Evolutionary conservation across 345 rosid genomes (phyloP).

Genomic region (Salix koriyanagi): DNA sequence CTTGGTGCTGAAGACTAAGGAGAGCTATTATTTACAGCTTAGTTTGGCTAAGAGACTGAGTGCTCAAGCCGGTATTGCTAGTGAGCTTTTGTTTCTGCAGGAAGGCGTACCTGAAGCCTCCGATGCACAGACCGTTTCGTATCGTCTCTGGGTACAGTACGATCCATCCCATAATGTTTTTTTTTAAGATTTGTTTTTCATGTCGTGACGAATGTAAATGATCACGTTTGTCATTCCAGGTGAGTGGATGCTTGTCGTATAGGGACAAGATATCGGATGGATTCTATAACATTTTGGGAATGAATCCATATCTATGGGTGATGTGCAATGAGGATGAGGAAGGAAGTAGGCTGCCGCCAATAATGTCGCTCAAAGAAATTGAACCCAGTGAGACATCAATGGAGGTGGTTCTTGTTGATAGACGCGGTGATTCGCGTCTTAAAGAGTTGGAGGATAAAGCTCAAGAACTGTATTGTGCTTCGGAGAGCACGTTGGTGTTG

Average conservation of each 20-base stretch:
- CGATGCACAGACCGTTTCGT: constrained; percentile 60
- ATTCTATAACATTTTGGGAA: constrained; percentile 85
- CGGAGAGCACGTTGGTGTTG: constrained; percentile 60
- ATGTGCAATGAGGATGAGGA: constrained; percentile 76
- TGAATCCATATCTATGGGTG: constrained; percentile 90
- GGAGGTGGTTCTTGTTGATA: constrained; percentile 86
- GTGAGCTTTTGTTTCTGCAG: constrained; percentile 38
- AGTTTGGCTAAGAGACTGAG: constrained; percentile 70
- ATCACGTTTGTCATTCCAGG: constrained; percentile 37
- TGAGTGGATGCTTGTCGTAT: constrained; percentile 86
- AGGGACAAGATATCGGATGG: constrained; percentile 84
- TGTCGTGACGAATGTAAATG: not conserved
- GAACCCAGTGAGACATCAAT: constrained; percentile 65
- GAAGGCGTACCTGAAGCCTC: constrained; percentile 26
- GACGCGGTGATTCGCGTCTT: constrained; percentile 63
- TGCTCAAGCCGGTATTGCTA: constrained; percentile 52
- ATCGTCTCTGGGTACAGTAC: constrained; percentile 74
- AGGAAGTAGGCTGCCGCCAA: constrained; percentile 62
- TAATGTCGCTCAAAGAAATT: constrained; percentile 62
- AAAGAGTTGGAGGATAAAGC: constrained; percentile 87
- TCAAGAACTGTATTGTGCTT: constrained; percentile 64
- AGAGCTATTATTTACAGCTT: constrained; percentile 69
- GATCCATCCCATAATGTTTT: too few species aligned
- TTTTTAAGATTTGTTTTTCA: too few species aligned
- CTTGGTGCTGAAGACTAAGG: constrained; percentile 44